Percentiles rank a stretch among this genome's conserved stretches.
Conservation (phyloP, 768 basidiomycete species). For the Serendipita sp. region DNA sequence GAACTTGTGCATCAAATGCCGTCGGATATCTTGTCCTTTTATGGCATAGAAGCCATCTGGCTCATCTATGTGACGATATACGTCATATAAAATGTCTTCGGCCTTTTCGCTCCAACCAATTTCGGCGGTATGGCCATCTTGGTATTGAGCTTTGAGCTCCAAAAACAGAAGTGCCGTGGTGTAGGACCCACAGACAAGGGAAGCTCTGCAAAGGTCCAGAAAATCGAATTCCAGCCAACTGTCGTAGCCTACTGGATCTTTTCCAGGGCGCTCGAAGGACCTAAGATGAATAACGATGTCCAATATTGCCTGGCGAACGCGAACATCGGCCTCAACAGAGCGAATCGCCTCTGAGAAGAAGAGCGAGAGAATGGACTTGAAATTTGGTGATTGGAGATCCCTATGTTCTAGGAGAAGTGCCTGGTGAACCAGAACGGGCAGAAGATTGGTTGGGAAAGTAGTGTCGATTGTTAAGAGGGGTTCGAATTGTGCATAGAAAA, state of each 20-base stretch:
- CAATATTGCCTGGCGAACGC: slow-evolving; percentile 45
- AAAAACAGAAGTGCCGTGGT: slow-evolving; percentile 83
- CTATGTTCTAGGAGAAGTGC: slow-evolving; percentile 27
- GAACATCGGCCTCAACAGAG: slow-evolving; percentile 23
- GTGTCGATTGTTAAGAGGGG: slow-evolving; percentile 40
- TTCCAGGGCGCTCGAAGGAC: slow-evolving; percentile 31
- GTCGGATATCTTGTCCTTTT: slow-evolving; percentile 55
- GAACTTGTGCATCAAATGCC: slow-evolving; percentile 68
- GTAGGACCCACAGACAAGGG: slow-evolving; percentile 66
- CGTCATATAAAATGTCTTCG: slow-evolving; percentile 66
- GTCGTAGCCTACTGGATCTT: slow-evolving; percentile 37
- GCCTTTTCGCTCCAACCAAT: neutral
- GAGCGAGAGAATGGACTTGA: slow-evolving; percentile 23
- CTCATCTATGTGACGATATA: slow-evolving; percentile 92
- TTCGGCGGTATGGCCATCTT: slow-evolving; percentile 2
- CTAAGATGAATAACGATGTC: slow-evolving; percentile 71
- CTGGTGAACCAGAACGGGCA: slow-evolving; percentile 64
- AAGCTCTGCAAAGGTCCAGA: slow-evolving; percentile 50
- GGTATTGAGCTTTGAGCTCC: slow-evolving; percentile 34
- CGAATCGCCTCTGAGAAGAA: slow-evolving; percentile 46
- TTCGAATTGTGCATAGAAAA: slow-evolving; percentile 55
- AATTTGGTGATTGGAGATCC: slow-evolving; percentile 13
- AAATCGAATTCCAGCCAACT: slow-evolving; percentile 74
- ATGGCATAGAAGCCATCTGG: slow-evolving; percentile 98
- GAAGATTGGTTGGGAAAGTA: slow-evolving; percentile 44